Evolutionary conservation across 1,284 basidiomycete genomes (phyloP), one percentile per base, ranked within the genome.

Genomic region (Sporisorium scitamineum): DNA sequence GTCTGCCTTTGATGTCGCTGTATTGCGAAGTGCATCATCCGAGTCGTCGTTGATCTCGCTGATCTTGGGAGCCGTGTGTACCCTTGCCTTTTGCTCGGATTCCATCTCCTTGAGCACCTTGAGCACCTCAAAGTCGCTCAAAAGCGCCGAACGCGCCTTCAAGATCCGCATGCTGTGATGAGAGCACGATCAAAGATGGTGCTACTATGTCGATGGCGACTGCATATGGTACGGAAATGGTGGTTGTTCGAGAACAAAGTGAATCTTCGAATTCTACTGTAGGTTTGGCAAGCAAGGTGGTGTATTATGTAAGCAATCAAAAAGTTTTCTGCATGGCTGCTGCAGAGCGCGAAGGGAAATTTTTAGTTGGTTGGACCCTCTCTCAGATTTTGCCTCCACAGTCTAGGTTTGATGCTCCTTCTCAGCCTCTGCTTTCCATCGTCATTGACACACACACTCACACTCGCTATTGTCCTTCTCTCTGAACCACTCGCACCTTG

Each of bases 81-180:
- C 54, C n/a, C 9, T 87, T 16, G 48, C 54, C 47, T 76, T 73
- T 80, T 92, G 90, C 74, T 93, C 91, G 26, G 87, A 88, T 84
- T 94, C 92, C 54, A 93, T 90, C 60, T 92, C 90, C 47, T 90
- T 89, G 61, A 97, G 90, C 64, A 95, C 89, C 20, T 89, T 84
- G 45, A 96, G 88, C 70, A 97, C 94, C 86, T 97, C 95, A 81
- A 89, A 91, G 87, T 95, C 94, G 45, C 92, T 91, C 13, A 95
- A 89, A 61, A 95, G 90, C 10, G 92, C 92, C 6, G 93, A 89
- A 42, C 93, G 90, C 20, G 91, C 86, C 71, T 92, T 91, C 62
- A 95, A 81, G 66, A 97, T 90, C 92, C 94, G 80, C 81, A 82
- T 84, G n/a, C 16, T 45, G 53, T 45, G 31, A n/a, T 20, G 3